Percentiles rank a stretch among this genome's conserved stretches.
phyloP scores from a whole-genome alignment of 108 stramenopile genomes.

The Epipyxis sp. region DNA sequence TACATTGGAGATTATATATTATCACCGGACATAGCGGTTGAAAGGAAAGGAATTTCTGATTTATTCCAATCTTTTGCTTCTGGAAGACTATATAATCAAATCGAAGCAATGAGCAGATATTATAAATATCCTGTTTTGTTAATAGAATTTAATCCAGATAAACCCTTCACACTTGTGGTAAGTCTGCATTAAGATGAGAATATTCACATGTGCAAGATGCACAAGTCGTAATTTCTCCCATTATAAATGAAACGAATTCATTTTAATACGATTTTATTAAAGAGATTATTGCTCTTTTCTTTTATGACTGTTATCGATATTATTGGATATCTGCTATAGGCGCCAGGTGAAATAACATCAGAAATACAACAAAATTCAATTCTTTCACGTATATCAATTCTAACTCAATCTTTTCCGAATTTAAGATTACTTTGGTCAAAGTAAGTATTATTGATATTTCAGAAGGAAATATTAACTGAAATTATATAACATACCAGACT shows the following conservation, averaged over 20 bases:
- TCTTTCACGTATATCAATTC: constrained; percentile 74
- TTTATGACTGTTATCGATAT: neutral
- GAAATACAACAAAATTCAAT: constrained; percentile 77
- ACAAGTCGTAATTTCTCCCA: too few species aligned
- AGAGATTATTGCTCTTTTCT: too few species aligned
- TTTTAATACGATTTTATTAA: too few species aligned
- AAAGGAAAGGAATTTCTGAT: constrained; percentile 90
- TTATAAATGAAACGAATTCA: too few species aligned
- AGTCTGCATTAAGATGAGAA: neutral
- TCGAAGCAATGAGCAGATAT: constrained; percentile 80
- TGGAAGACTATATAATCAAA: constrained; percentile 88
- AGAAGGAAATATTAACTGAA: too few species aligned
- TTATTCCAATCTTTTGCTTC: constrained; percentile 84
- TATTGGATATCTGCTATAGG: constrained; percentile 16
- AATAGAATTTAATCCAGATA: constrained; percentile 85
- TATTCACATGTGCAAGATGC: too few species aligned
- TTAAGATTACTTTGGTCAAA: constrained; percentile 88
- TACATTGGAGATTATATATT: constrained; percentile 92
- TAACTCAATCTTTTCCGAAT: constrained; percentile 80
- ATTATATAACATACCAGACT: too few species aligned
- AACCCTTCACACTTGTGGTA: constrained; percentile 74
- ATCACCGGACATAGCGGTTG: constrained; percentile 89
- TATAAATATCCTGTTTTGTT: constrained; percentile 81
- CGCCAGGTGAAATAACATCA: constrained; percentile 66
- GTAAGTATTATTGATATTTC: too few species aligned